Conservation (phyloP, 169 alveolate species). For the Eimeria praecox region DNA sequence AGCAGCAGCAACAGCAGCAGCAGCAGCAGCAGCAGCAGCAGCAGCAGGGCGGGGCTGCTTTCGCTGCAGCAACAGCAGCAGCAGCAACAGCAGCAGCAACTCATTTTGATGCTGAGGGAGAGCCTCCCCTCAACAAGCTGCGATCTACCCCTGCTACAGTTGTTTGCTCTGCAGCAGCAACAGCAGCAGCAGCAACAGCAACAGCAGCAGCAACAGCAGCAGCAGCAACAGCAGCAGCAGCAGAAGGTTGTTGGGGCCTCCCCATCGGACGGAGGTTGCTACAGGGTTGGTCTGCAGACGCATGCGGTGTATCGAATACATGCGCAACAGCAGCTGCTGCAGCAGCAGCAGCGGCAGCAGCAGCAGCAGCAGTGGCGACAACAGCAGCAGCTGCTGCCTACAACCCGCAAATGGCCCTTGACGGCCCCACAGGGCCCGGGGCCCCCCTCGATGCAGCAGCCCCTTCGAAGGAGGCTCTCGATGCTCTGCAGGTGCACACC, state of each 20-base stretch:
- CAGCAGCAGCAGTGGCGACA: constrained; percentile 34
- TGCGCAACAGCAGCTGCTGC: constrained; percentile 35
- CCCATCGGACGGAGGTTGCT: neutral
- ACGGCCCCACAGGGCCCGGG: neutral
- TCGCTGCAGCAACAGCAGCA: neutral
- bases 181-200: neutral
- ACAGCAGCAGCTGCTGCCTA: constrained; percentile 18
- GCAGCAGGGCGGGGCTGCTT: neutral
- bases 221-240: neutral
- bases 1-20: constrained; percentile 17
- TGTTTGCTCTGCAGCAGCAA: neutral
- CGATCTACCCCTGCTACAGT: neutral
- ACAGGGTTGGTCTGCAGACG: neutral
- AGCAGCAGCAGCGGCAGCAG: constrained; percentile 29
- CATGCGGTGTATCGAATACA: constrained; percentile 6
- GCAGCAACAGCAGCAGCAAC: neutral
- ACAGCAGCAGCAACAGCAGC: neutral
- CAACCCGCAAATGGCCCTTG: neutral
- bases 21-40: neutral
- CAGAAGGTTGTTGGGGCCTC: neutral
- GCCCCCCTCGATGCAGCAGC: neutral
- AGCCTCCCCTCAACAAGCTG: neutral
- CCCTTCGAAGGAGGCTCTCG: constrained; percentile 16
- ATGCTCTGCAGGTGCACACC: neutral
- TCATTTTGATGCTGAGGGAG: neutral